Evolutionary conservation across 768 basidiomycete genomes (phyloP), one percentile per base, ranked within the genome.

Genomic region (Calocybe indica): DNA sequence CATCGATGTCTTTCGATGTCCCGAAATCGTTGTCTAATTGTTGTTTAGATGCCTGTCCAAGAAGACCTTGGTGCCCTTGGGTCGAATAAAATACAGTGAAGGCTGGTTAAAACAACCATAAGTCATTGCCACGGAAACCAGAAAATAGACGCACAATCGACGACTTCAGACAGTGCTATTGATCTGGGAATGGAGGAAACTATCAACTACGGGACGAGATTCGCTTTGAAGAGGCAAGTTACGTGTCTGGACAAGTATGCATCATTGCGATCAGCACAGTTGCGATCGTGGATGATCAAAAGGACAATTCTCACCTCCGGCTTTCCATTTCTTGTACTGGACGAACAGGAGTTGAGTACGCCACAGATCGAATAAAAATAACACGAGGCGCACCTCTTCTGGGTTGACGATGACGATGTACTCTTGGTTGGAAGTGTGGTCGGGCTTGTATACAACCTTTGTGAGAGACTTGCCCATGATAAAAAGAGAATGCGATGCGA

Each of bases 401-500:
- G 72, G 71, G 60, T 88, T 76, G 37, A 90, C 81, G 53, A 91
- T 73, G 61, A 85, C 65, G 48, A 75, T 77, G 69, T 66, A 92
- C 67, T 89, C 86, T 46, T 88, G 80, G 14, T 81, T 83, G 6
- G 81, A 79, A 55, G 83, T 78, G 46, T 77, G 61, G 58, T 83
- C 80, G 31, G 88, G 84, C 67, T 88, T 88, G 75, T 88, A 92
- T 55, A 91, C 69, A 59, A 92, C 76, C 70, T 86, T 83, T 47
- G 79, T 78, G 51, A 85, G 57, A 37, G 64, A 53, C 54, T 78
- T 76, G 32, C 68, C 47, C 75, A 76, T 77, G 51, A 43, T 66
- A 46, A 30, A 13, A 54, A 43, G 45, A 51, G 52, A 32, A 47
- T 44, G 49, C 45, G 53, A 47, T 52, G 58, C 48, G 45, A 30